Conservation (phyloP, 805 yeast genomes). For the Cyberlindnera xishuangbannaensis region DNA sequence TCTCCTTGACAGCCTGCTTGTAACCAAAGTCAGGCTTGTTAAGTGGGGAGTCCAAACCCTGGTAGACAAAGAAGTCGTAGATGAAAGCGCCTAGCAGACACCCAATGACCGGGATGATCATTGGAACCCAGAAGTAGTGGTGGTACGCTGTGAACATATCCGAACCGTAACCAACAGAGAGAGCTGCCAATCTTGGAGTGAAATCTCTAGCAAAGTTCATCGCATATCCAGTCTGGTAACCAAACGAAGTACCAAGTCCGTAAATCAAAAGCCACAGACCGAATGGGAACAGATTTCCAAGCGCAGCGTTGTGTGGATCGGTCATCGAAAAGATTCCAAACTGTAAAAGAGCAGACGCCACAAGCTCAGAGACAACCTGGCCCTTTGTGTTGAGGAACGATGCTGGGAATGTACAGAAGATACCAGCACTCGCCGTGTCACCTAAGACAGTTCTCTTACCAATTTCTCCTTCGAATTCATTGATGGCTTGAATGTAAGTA, state of each 20-base stretch:
- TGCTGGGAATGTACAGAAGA: conserved; percentile 42
- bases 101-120: conserved; percentile 45
- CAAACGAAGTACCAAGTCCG: conserved; percentile 42
- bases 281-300: conserved; percentile 42
- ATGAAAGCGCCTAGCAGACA: conserved; percentile 41
- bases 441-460: conserved; percentile 19
- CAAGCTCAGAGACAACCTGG: conserved; percentile 43
- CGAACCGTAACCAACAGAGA: conserved; percentile 40
- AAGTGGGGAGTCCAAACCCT: conserved; percentile 47
- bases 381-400: conserved; percentile 35
- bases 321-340: conserved; percentile 45
- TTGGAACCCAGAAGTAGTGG: conserved; percentile 49
- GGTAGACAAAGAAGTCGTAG: conserved; percentile 46
- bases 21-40: conserved; percentile 36
- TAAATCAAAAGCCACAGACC: conserved; percentile 40
- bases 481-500: conserved; percentile 36
- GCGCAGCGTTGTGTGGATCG: conserved; percentile 43
- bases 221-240: conserved; percentile 51
- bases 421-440: conserved; percentile 33
- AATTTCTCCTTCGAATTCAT: conserved; percentile 32
- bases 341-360: conserved; percentile 39
- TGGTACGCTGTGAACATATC: conserved; percentile 34
- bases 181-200: conserved; percentile 46
- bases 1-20: conserved; percentile 13
- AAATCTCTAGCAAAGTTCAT: conserved; percentile 50